Evolutionary conservation across 2,329 filamentous ascomycete genomes (phyloP).

Genomic region (Phialophora expanda): DNA sequence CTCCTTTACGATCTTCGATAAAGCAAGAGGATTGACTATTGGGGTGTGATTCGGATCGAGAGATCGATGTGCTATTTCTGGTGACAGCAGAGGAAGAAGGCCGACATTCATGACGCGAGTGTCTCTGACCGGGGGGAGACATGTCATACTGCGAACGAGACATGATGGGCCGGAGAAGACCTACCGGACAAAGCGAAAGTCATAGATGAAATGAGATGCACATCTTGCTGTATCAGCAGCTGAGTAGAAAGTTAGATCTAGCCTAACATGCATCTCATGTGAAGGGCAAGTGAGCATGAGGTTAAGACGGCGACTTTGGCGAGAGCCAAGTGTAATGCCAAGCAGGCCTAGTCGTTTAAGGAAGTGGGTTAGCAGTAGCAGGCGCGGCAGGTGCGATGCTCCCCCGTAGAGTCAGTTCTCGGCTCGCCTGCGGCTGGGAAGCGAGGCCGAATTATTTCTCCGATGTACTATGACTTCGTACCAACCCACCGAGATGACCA

Average conservation of each 20-base stretch:
- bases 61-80: neutral
- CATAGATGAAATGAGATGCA: neutral
- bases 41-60: neutral
- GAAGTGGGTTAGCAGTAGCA: neutral
- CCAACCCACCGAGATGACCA: neutral
- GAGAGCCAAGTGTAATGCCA: neutral
- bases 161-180: neutral
- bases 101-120: neutral
- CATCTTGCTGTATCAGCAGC: neutral
- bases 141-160: neutral
- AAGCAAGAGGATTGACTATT: constrained; percentile 22
- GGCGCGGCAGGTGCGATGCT: no score
- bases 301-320: neutral
- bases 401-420: neutral
- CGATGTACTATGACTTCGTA: neutral
- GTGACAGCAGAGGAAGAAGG: neutral
- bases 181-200: neutral
- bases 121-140: neutral
- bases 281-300: neutral
- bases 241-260: neutral
- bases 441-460: neutral
- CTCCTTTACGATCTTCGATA: constrained; percentile 70
- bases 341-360: neutral
- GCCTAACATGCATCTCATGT: neutral
- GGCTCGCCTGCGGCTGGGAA: neutral